phyloP scores from a whole-genome alignment of 257 asterid species.

The Salvia splendens region DNA sequence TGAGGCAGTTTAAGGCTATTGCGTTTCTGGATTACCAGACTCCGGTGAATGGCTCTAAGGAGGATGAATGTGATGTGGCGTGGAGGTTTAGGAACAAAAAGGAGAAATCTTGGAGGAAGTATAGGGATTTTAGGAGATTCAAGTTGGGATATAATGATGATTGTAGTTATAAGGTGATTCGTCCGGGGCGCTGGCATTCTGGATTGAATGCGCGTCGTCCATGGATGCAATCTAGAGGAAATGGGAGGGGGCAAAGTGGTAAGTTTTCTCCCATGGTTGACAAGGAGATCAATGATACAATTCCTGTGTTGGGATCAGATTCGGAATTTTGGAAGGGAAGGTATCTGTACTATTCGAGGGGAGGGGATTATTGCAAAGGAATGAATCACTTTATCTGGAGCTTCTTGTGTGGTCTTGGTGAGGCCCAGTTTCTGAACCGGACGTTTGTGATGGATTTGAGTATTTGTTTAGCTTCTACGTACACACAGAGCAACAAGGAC shows the following conservation, averaged over 20 bases:
- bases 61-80: slow-evolving; percentile 86
- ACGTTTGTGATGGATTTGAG: slow-evolving; percentile 83
- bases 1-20: slow-evolving; percentile 69
- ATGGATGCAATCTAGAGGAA: slow-evolving; percentile 37
- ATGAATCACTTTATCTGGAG: slow-evolving; percentile 95
- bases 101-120: slow-evolving; percentile 94
- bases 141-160: slow-evolving; percentile 67
- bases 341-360: slow-evolving; percentile 86
- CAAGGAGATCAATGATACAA: slow-evolving; percentile 84
- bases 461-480: slow-evolving; percentile 67
- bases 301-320: slow-evolving; percentile 72
- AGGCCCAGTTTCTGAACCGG: slow-evolving; percentile 86
- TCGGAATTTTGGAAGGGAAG: slow-evolving; percentile 69
- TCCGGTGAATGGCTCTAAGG: slow-evolving; percentile 79
- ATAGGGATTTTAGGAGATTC: slow-evolving; percentile 93
- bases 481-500: slow-evolving; percentile 65
- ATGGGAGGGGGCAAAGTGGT: slow-evolving; percentile 38
- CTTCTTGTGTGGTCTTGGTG: slow-evolving; percentile 95
- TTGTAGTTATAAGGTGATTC: slow-evolving; percentile 68
- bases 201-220: slow-evolving; percentile 88
- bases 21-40: slow-evolving; percentile 67
- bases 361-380: slow-evolving; percentile 93
- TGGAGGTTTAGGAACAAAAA: slow-evolving; percentile 91
- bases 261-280: slow-evolving; percentile 52
- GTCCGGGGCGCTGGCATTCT: slow-evolving; percentile 86